Evolutionary conservation across 2,329 filamentous ascomycete genomes (phyloP).

Genomic region (Talaromyces sp.): DNA sequence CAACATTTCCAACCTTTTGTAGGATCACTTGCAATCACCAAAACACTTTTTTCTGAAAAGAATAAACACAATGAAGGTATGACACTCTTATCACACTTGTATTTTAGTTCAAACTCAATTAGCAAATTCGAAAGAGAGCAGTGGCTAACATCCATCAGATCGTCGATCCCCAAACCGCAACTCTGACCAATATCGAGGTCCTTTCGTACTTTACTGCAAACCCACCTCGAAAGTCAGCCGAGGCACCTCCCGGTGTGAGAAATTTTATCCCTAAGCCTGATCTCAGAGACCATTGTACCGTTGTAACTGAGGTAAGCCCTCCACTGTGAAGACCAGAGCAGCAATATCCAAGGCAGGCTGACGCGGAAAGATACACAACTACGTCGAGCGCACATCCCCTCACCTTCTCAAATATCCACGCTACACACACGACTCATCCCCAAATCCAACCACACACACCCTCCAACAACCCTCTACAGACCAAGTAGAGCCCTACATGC

Average conservation of each 20-base stretch:
- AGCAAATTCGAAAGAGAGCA: not conserved
- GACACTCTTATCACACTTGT: not conserved
- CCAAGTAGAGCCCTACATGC: constrained; percentile 19
- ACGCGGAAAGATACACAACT: constrained; percentile 39
- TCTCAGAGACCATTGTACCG: constrained; percentile 45
- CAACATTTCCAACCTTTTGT: not conserved
- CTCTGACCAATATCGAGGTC: constrained; percentile 41
- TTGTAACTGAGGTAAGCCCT: constrained; percentile 42
- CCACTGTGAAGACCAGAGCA: too few relatives aligned
- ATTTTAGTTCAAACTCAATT: not conserved
- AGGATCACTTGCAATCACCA: not conserved
- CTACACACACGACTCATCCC: constrained; percentile 21
- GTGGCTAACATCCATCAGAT: constrained; percentile 13
- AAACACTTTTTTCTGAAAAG: not conserved
- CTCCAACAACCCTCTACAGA: constrained; percentile 23
- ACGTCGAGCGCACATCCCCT: constrained; percentile 38
- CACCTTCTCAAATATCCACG: constrained; percentile 39
- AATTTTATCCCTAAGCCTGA: constrained; percentile 42
- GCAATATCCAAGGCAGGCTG: not conserved
- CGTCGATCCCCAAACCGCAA: constrained; percentile 20
- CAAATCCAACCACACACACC: not conserved
- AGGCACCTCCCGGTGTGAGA: constrained; percentile 35
- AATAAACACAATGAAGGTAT: constrained; percentile 6
- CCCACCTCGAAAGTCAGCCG: constrained; percentile 40
- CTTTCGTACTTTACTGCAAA: constrained; percentile 37